phyloP scores from a whole-genome alignment of 148 eudicot species.

The Cornus florida region DNA sequence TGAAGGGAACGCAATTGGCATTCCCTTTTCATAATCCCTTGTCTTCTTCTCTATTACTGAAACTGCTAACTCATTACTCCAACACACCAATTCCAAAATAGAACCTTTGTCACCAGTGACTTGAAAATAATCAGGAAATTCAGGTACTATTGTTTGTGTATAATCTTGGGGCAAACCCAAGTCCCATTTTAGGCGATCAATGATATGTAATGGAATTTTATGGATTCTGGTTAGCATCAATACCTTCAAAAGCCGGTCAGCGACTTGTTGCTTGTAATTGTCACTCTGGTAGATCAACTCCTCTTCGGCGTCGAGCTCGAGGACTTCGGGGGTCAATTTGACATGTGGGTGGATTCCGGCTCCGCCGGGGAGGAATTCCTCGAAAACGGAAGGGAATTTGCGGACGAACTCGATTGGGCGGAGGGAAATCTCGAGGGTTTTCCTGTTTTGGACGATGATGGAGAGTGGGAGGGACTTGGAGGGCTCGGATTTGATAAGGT shows the following conservation, averaged over 20 bases:
- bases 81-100: constrained; percentile 41
- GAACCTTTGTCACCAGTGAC: constrained; percentile 24
- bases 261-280: constrained; percentile 36
- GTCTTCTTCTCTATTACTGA: constrained; percentile 35
- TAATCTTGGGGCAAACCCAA: constrained; percentile 51
- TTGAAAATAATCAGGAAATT: constrained; percentile 54
- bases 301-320: constrained; percentile 61
- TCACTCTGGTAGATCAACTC: constrained; percentile 44
- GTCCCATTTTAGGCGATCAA: constrained; percentile 42
- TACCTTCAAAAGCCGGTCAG: constrained; percentile 65
- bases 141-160: constrained; percentile 45
- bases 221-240: constrained; percentile 52
- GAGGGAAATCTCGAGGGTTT: constrained; percentile 39
- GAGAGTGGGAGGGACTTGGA: constrained; percentile 72
- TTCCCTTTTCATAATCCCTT: constrained; percentile 26
- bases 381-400: constrained; percentile 60
- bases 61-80: constrained; percentile 43
- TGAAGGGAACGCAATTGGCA: constrained; percentile 29
- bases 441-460: constrained; percentile 38
- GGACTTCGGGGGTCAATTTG: constrained; percentile 45
- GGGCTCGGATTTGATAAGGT: constrained; percentile 63
- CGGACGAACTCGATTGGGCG: constrained; percentile 76
- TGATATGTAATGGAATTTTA: constrained; percentile 32
- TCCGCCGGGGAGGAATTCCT: constrained; percentile 55
- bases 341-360: constrained; percentile 57